phyloP scores from a whole-genome alignment of 2,329 filamentous ascomycete genomes.

The Aspergillus alliaceus region DNA sequence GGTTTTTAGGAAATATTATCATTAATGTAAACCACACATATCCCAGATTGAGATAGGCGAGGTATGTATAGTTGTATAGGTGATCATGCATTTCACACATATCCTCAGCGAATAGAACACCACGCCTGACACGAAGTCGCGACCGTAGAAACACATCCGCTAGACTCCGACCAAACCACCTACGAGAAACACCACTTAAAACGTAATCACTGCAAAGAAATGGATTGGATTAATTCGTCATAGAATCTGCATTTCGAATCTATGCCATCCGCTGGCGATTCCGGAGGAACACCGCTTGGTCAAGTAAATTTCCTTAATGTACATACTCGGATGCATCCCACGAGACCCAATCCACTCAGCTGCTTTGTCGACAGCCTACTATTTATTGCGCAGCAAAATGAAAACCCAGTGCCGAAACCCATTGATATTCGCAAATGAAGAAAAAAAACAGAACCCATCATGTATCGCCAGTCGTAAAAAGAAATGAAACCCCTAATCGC shows the following conservation, averaged over 20 bases:
- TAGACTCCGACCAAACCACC: not conserved
- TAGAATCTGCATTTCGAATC: slow-evolving; percentile 34
- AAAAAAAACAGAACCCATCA: slow-evolving; percentile 40
- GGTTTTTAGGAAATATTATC: too few relatives aligned
- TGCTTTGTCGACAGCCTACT: slow-evolving; percentile 28
- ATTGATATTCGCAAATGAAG: slow-evolving; percentile 40
- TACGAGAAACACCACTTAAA: not conserved
- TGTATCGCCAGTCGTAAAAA: slow-evolving; percentile 45
- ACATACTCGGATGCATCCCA: slow-evolving; percentile 31
- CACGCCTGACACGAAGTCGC: too few relatives aligned
- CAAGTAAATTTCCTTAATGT: slow-evolving; percentile 33
- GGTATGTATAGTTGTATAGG: too few relatives aligned
- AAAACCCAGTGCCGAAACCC: slow-evolving; percentile 38
- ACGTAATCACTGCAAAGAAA: not conserved
- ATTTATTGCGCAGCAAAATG: slow-evolving; percentile 30
- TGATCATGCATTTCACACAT: too few relatives aligned
- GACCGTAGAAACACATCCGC: not conserved
- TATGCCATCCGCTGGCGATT: slow-evolving; percentile 35
- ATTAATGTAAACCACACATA: too few relatives aligned
- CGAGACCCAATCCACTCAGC: slow-evolving; percentile 31
- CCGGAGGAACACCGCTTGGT: slow-evolving; percentile 28
- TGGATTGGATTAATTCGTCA: slow-evolving; percentile 22
- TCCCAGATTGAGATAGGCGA: too few relatives aligned
- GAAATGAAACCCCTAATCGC: slow-evolving; percentile 41
- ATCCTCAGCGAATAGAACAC: too few relatives aligned